Evolutionary conservation across 768 basidiomycete species (phyloP).

Genomic region (Amanita muscaria): DNA sequence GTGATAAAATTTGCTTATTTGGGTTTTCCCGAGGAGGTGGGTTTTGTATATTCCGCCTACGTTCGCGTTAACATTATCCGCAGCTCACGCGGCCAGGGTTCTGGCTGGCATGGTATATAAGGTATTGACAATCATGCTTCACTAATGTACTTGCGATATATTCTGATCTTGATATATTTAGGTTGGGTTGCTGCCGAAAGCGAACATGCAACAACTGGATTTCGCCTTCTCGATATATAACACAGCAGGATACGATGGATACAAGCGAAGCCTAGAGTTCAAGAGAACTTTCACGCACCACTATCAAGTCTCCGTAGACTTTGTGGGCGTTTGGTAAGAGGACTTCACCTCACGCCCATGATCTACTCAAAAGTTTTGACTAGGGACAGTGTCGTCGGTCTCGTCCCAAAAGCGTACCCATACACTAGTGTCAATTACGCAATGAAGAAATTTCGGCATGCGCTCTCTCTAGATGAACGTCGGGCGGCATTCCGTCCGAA

Average conservation of each 20-base stretch:
- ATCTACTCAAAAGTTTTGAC: neutral
- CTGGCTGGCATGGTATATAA: too few relatives aligned
- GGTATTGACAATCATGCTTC: neutral
- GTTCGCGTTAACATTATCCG: neutral
- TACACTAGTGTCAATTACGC: constrained; percentile 38
- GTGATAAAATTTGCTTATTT: constrained; percentile 22
- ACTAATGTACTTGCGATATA: too few relatives aligned
- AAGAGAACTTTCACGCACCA: constrained; percentile 18
- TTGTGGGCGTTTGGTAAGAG: constrained; percentile 42
- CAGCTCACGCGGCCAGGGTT: too few relatives aligned
- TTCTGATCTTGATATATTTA: constrained; percentile 3
- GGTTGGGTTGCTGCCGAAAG: constrained; percentile 23
- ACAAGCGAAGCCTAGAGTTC: constrained; percentile 23
- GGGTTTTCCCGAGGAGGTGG: constrained; percentile 22
- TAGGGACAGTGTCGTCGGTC: constrained; percentile 51
- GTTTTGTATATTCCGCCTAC: neutral
- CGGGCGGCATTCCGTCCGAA: constrained; percentile 44
- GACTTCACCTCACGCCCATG: neutral
- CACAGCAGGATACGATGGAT: constrained; percentile 18
- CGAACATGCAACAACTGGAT: constrained; percentile 25
- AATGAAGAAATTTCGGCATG: constrained; percentile 43
- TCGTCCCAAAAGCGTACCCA: constrained; percentile 34
- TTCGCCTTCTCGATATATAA: constrained; percentile 28
- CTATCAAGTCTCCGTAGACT: constrained; percentile 30
- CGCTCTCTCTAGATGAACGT: constrained; percentile 44